Base-by-base conservation (phyloP, 2,329 filamentous ascomycete species). In the Fusarium hainanense region DNA sequence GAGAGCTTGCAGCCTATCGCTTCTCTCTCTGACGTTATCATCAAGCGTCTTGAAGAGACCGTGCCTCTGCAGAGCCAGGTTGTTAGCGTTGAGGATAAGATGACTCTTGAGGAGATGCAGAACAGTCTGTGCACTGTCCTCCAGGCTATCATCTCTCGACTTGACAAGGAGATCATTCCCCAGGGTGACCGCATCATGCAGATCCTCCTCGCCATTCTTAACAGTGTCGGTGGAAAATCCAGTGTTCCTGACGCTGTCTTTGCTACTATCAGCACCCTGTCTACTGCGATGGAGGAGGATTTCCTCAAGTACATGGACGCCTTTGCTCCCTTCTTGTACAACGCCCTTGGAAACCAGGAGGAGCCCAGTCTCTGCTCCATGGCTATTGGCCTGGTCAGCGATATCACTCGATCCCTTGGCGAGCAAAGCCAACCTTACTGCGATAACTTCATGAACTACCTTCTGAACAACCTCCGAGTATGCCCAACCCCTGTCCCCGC, bases 231-330 rank as follows among this genome's bases (percentile, higher is more conserved):
- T 58, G 85, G 89, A 75, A 98, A 97, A 85, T 98, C 95, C 1
- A 96, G 91, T 75, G 96, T 99, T 30, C 96, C 96, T 18, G 96
- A 99, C 81, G 93, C 93, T 11, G 88, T 97, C 65, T 98, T 99
- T 77, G 93, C 94, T 54, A 92, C 93, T 62, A 92, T 98, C 76
- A 96, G 95, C 78, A 90, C 93, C n/a, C 87, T 99, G 66, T 92
- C 96, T 42, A 97, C 92, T 75, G 92, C 94, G 41, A 87, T 98
- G 76, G 94, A 98, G 78, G 93, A 94, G 57, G 93, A 95, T 73
- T 99, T 99, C 80, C 85, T 91, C 79, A 96, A 97, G 84, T 99
- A 99, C 85, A 98, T 99, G 95, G 93, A 97, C 43, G 89, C 93
- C 3, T 99, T 99, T 81, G 87, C 90, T 46, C 94, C 94, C 12